phyloP scores from a whole-genome alignment of 2,329 filamentous ascomycete genomes.

The Lasiodiplodia sp. region DNA sequence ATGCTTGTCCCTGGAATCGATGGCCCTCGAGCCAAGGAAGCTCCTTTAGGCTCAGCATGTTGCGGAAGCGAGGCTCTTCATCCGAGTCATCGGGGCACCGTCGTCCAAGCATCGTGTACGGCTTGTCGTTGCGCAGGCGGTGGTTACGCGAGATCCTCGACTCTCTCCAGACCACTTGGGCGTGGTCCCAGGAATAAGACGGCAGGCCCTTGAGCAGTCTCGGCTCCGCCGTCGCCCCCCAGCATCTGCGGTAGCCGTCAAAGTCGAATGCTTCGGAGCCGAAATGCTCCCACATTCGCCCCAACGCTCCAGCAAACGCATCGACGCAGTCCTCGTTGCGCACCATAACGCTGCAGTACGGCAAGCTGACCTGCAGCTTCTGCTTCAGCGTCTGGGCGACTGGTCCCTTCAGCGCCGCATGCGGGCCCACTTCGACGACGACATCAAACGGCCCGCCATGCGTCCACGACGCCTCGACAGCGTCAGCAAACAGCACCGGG shows the following conservation, averaged over 20 bases:
- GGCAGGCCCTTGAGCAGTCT: constrained; percentile 34
- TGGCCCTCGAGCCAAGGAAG: constrained; percentile 36
- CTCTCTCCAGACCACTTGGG: constrained; percentile 35
- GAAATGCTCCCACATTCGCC: constrained; percentile 33
- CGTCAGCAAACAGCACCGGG: constrained; percentile 44
- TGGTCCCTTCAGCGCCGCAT: constrained; percentile 36
- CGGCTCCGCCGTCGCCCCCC: not conserved
- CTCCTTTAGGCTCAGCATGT: constrained; percentile 31
- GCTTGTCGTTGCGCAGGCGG: constrained; percentile 18
- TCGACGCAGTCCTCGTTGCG: not conserved
- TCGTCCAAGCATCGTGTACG: constrained; percentile 34
- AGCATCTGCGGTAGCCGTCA: constrained; percentile 33
- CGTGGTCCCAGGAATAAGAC: constrained; percentile 38
- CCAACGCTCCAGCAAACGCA: constrained; percentile 5
- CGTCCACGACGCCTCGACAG: constrained; percentile 32
- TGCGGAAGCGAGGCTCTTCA: constrained; percentile 35
- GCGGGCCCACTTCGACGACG: constrained; percentile 40
- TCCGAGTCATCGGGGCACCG: constrained; percentile 30
- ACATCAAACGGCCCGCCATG: not conserved
- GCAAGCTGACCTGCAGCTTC: constrained; percentile 16
- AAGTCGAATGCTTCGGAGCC: constrained; percentile 31
- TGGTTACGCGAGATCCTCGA: constrained; percentile 21
- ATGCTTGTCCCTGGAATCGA: constrained; percentile 38
- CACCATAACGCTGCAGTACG: not conserved
- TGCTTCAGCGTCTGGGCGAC: not conserved